Percentiles rank a stretch among this genome's conserved stretches.
Conservation (phyloP, 139 green algal species). For the Auxenochlorella pyrenoidosa region DNA sequence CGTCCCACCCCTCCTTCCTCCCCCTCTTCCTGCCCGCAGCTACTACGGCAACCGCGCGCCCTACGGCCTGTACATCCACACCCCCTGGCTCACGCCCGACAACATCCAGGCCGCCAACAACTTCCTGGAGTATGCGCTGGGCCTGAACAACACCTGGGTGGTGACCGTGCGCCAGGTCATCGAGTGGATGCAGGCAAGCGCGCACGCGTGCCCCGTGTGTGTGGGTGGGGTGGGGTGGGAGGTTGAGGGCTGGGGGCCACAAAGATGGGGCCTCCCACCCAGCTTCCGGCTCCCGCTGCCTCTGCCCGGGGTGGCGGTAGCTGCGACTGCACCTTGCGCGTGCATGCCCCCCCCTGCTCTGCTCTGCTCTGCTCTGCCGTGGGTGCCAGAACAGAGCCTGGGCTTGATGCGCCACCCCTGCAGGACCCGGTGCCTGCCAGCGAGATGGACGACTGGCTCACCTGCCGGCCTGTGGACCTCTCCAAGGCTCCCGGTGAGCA, state of each 20-base stretch:
- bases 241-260: too few species aligned
- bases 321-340: too few species aligned
- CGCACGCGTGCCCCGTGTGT: too few species aligned
- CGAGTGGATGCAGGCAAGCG: slow-evolving; percentile 38
- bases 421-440: slow-evolving; percentile 36
- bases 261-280: too few species aligned
- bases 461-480: slow-evolving; percentile 30
- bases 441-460: slow-evolving; percentile 22
- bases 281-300: too few species aligned
- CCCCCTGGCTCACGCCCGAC: slow-evolving; percentile 32
- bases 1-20: neutral
- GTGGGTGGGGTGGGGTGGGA: too few species aligned
- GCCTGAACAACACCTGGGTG: slow-evolving; percentile 26
- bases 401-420: too few species aligned
- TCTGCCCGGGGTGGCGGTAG: too few species aligned
- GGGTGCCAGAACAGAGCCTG: too few species aligned
- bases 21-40: neutral
- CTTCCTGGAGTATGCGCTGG: slow-evolving; percentile 40
- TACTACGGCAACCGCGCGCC: slow-evolving; percentile 38
- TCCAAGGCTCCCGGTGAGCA: neutral
- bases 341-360: too few species aligned
- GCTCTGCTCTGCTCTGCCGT: too few species aligned
- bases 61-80: slow-evolving; percentile 40
- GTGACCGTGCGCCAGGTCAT: slow-evolving; percentile 41
- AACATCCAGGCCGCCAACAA: slow-evolving; percentile 15